phyloP scores from a whole-genome alignment of 1,139 yeast genomes.

The Candida sanyaensis region DNA sequence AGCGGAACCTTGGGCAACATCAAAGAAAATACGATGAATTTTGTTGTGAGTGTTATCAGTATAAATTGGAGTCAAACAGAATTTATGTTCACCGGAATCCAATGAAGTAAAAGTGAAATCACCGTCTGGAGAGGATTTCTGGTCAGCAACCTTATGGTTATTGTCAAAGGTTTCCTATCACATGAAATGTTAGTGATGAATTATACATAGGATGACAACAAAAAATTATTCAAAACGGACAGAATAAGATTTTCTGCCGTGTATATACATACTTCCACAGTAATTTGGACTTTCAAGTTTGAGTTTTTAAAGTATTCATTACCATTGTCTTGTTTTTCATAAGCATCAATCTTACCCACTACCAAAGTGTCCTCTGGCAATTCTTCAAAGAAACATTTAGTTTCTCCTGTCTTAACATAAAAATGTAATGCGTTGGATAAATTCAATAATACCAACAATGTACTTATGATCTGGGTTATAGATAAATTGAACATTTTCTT shows the following conservation, averaged over 20 bases:
- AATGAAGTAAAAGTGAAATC: constrained; percentile 46
- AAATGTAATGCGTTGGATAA: constrained; percentile 41
- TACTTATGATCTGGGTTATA: not conserved
- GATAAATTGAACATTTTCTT: constrained; percentile 1
- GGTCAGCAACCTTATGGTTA: constrained; percentile 45
- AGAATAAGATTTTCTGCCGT: not conserved
- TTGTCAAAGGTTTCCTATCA: constrained; percentile 49
- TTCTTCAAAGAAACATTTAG: constrained; percentile 50
- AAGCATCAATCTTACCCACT: constrained; percentile 48
- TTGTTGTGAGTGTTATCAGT: constrained; percentile 35
- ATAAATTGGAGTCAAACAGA: constrained; percentile 48
- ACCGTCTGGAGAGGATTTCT: constrained; percentile 40
- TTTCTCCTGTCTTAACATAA: constrained; percentile 46
- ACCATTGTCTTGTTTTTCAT: constrained; percentile 33
- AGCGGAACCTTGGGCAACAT: constrained; percentile 49
- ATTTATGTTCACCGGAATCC: constrained; percentile 50
- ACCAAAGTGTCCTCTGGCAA: constrained; percentile 44
- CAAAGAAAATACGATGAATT: constrained; percentile 46
- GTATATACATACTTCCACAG: constrained; percentile 35
- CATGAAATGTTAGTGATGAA: constrained; percentile 18
- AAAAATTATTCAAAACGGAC: not conserved
- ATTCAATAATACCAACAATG: constrained; percentile 17
- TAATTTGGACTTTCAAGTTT: constrained; percentile 39
- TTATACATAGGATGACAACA: not conserved
- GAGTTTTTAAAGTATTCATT: constrained; percentile 31